phyloP scores from a whole-genome alignment of 495 filamentous ascomycete species.

The Talaromyces thailandensis region DNA sequence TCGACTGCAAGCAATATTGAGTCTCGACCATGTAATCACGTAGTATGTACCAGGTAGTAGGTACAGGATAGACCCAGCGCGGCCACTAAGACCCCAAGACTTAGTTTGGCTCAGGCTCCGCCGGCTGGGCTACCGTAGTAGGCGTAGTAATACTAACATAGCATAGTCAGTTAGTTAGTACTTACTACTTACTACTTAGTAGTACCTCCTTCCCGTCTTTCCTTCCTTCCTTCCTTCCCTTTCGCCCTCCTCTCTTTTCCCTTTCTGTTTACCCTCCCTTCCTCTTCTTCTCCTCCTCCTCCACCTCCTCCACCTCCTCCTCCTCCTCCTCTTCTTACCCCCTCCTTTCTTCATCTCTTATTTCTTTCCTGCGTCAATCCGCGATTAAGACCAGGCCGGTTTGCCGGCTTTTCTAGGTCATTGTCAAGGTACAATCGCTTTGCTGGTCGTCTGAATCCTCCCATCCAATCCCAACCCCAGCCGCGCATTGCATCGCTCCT shows the following conservation, averaged over 20 bases:
- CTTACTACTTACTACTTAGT: no score
- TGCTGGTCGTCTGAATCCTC: slow-evolving; percentile 13
- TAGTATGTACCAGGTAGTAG: no score
- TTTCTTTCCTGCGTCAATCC: slow-evolving; percentile 12
- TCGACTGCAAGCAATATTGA: background rate
- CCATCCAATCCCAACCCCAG: slow-evolving; percentile 11
- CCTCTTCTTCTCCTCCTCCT: slow-evolving; percentile 7
- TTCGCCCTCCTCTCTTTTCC: slow-evolving; percentile 11
- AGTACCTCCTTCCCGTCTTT: slow-evolving; percentile 2
- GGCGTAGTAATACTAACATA: no score
- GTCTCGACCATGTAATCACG: background rate
- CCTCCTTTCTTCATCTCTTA: slow-evolving; percentile 10
- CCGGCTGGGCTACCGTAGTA: background rate
- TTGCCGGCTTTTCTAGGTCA: slow-evolving; percentile 7
- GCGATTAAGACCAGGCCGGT: slow-evolving; percentile 6
- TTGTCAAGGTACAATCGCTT: slow-evolving; percentile 13
- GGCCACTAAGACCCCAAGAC: background rate
- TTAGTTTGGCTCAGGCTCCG: background rate
- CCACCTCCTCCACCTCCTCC: slow-evolving; percentile 3
- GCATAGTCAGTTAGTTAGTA: no score
- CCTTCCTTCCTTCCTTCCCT: slow-evolving; percentile 5
- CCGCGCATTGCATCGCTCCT: slow-evolving; percentile 10
- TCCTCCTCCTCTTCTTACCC: slow-evolving; percentile 1
- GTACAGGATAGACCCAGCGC: background rate
- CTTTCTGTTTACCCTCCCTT: slow-evolving; percentile 7